These are phyloP conservation scores for Phytophthora vignae DNA, from an alignment of 352 stramenopile species.

Conservation along the genomic window DNA sequence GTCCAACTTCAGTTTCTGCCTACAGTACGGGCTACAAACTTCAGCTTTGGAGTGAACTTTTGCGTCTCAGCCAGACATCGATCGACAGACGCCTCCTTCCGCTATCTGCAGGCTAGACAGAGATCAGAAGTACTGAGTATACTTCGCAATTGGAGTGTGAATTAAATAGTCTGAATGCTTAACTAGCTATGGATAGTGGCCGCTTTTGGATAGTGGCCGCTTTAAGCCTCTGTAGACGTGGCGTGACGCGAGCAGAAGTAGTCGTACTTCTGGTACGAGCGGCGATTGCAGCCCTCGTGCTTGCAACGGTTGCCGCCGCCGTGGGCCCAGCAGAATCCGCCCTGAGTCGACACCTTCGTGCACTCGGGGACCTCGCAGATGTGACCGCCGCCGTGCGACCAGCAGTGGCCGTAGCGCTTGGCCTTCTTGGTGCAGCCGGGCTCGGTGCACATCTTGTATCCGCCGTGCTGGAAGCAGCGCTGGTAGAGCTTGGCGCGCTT, in stretches of 20 bases:
- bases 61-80: too few relatives aligned
- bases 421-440: slow-evolving; percentile 66
- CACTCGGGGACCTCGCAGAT: slow-evolving; percentile 51
- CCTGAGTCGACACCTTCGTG: slow-evolving; percentile 55
- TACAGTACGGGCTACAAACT: slow-evolving; percentile 12
- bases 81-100: not conserved
- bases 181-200: too few relatives aligned
- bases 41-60: slow-evolving; percentile 14
- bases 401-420: slow-evolving; percentile 78
- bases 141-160: not conserved
- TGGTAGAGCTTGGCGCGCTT: too few relatives aligned
- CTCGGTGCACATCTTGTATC: too few relatives aligned
- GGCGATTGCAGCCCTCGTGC: slow-evolving; percentile 63
- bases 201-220: too few relatives aligned
- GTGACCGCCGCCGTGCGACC: slow-evolving; percentile 71
- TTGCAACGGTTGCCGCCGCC: slow-evolving; percentile 71
- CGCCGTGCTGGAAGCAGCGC: too few relatives aligned
- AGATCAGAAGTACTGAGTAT: not conserved
- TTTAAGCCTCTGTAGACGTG: slow-evolving; percentile 18
- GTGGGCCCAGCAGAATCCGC: slow-evolving; percentile 71
- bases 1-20: slow-evolving; percentile 11
- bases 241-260: slow-evolving; percentile 69
- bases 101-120: not conserved
- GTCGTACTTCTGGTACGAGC: slow-evolving; percentile 74
- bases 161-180: slow-evolving; percentile 20